A percentile compares a stretch with the other conserved stretches of the same genome.
phyloP scores from a whole-genome alignment of 768 basidiomycete species.

The Panaeolus cyanescens region DNA sequence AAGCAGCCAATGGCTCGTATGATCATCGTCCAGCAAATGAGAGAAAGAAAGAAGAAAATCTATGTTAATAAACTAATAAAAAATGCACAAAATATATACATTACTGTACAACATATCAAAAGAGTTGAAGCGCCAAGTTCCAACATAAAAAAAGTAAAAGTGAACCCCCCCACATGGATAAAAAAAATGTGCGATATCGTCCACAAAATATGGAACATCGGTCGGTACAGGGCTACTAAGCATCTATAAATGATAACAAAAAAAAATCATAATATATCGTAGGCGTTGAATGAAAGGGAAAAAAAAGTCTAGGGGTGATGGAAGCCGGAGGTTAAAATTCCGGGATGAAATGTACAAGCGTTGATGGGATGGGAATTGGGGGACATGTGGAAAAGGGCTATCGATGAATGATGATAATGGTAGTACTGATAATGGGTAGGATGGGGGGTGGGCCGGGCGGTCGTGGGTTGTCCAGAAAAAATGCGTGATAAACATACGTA shows the following conservation, averaged over 20 bases:
- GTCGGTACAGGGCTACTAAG: background rate
- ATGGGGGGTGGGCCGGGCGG: background rate
- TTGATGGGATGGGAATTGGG: background rate
- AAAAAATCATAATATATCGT: background rate
- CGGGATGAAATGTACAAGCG: background rate
- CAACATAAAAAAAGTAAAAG: background rate
- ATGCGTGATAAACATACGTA: background rate
- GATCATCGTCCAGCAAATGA: too few species aligned
- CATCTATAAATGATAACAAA: conserved; percentile 1
- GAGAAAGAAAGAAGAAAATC: background rate
- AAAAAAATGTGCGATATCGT: background rate
- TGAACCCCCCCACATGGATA: background rate
- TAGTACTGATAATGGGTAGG: background rate
- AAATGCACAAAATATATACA: background rate
- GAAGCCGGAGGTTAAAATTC: background rate
- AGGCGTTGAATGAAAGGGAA: too few species aligned
- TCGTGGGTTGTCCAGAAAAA: background rate
- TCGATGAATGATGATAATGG: background rate
- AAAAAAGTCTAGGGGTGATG: background rate
- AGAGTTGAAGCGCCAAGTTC: background rate
- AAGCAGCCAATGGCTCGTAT: too few species aligned
- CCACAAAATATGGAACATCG: background rate
- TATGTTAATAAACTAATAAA: background rate
- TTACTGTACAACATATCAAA: background rate
- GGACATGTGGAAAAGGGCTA: background rate